Evolutionary conservation across 2,329 filamentous ascomycete species (phyloP), one percentile per base, ranked within the genome.

Genomic region (Claviceps humidiphila): DNA sequence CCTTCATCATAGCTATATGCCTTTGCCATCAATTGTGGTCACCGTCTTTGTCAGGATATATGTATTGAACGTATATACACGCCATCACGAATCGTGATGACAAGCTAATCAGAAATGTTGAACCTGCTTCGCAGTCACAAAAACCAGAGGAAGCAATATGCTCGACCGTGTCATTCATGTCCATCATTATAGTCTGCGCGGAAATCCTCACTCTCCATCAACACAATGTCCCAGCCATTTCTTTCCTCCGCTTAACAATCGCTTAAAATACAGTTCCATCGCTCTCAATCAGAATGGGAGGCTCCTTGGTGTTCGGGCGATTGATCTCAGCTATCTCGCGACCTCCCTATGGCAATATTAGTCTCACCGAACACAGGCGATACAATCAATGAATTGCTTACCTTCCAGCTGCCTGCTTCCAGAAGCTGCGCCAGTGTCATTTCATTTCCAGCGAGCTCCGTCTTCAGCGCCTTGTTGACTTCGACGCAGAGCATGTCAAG

Each of bases 351-450:
- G 41, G 20, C 9, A 41, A 38, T 6, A 8, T 42, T 20, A 43
- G 39, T 1, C 26, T 30, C 43, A 34, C 9, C 9, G 9, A 11
- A 34, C 30, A 34, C 30, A 22, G 8, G 41, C 20, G 20, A 24
- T 14, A 14, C 4, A 2, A 3, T 34, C 4, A 4, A 34, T 1
- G 6, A 2, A 20, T 17, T 34, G 14, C 80, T 71, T 68, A 93
- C 90, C 86, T 97, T 97, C 91, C 93, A 98, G 64, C 88, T 95
- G 50, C 93, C 93, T 14, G 91, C 93, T 68, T 97, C 93, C 17
- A 98, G 75, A 72, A 98, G 81, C 67, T 98, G 93, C 5, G 90
- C 82, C 59, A 97, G 69, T 42, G 74, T 87, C 65, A 98, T 70
- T 58, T 91, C 81, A 40, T 80, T 72, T 3, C 86, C 88, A 7